Percentiles rank a stretch among this genome's conserved stretches.
These are phyloP conservation scores for Melastoma candidum DNA, from an alignment of 441 rosid genomes.

Conservation along the genomic window DNA sequence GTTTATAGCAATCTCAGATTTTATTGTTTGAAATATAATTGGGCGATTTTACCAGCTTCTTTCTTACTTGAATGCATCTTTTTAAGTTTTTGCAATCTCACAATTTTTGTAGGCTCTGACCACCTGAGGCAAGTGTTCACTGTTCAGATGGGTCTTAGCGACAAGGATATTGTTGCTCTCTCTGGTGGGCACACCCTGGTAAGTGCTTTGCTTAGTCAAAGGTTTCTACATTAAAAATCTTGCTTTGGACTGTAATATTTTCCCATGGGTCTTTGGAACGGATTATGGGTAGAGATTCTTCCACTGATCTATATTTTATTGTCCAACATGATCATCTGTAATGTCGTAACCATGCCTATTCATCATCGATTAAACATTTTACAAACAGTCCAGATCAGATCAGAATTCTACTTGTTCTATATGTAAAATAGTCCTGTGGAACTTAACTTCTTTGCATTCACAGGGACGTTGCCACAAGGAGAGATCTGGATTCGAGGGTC, in stretches of 20 bases:
- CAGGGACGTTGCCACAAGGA: constrained; percentile 96
- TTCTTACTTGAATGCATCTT: background rate
- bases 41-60: background rate
- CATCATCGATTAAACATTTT: no score
- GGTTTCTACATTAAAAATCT: background rate
- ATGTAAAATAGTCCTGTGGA: constrained; percentile 1
- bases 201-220: background rate
- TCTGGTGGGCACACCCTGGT: constrained; percentile 98
- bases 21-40: background rate
- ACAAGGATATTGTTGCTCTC: constrained; percentile 80
- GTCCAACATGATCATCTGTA: no score
- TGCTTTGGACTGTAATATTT: no score
- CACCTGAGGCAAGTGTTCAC: constrained; percentile 73
- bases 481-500: constrained; percentile 92
- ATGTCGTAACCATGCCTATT: no score
- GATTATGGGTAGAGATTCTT: no score
- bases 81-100: background rate
- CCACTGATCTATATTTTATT: no score
- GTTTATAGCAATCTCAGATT: constrained; percentile 7
- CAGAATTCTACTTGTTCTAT: background rate
- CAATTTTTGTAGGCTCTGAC: constrained; percentile 37
- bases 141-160: constrained; percentile 72
- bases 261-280: no score
- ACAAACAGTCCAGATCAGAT: no score
- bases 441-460: background rate